phyloP scores from a whole-genome alignment of 2,329 filamentous ascomycete species.

The Trichothecium sympodiale region DNA sequence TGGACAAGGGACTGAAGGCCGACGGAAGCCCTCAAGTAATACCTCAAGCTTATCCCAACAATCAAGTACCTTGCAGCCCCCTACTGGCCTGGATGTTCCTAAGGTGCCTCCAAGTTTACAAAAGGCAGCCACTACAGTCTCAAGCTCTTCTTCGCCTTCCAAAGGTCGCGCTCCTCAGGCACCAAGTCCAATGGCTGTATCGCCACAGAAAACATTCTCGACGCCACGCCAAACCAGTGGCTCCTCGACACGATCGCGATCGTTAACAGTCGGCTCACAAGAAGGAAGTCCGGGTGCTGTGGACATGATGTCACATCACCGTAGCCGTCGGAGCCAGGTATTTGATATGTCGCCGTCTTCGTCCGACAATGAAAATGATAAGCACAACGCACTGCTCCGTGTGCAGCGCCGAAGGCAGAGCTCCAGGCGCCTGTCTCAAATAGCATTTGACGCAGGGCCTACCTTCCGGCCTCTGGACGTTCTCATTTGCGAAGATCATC shows the following conservation, averaged over 20 bases:
- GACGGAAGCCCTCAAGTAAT: conserved; percentile 85
- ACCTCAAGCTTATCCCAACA: conserved; percentile 77
- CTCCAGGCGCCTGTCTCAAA: conserved; percentile 85
- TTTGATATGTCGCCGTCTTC: conserved; percentile 96
- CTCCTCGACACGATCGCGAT: conserved; percentile 63
- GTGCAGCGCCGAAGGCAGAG: conserved; percentile 93
- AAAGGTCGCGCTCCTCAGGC: conserved; percentile 39
- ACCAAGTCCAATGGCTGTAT: conserved; percentile 39
- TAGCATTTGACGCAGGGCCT: conserved; percentile 64
- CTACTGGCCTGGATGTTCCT: conserved; percentile 60
- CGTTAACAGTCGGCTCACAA: conserved; percentile 87
- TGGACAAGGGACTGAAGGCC: conserved; percentile 62
- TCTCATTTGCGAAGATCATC: conserved; percentile 94
- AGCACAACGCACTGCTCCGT: conserved; percentile 79
- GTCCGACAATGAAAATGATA: conserved; percentile 91
- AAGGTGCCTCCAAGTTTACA: conserved; percentile 49
- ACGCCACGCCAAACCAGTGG: conserved; percentile 51
- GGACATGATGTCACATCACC: conserved; percentile 63
- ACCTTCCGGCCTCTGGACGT: conserved; percentile 86
- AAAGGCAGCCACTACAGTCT: conserved; percentile 44
- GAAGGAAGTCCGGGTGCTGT: conserved; percentile 69
- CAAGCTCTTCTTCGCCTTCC: conserved; percentile 37
- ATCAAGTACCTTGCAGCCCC: conserved; percentile 57
- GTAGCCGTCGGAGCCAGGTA: conserved; percentile 86
- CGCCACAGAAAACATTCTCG: conserved; percentile 51